phyloP scores from a whole-genome alignment of 352 stramenopile genomes.

The Globisporangium sylvaticum region DNA sequence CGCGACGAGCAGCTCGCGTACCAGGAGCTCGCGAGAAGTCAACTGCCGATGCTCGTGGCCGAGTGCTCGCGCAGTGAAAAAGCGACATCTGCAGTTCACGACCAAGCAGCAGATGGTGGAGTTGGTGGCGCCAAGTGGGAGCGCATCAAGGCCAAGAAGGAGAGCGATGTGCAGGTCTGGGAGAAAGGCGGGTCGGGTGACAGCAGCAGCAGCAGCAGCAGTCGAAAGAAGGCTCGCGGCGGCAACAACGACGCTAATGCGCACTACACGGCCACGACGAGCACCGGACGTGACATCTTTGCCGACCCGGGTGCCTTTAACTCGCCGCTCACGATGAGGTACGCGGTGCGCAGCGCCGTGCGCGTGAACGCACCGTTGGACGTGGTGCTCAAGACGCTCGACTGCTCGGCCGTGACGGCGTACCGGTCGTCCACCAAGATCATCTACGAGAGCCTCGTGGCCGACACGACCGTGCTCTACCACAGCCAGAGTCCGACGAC shows the following conservation, averaged over 20 bases:
- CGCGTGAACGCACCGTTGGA: slow-evolving; percentile 50
- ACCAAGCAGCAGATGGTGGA: neutral
- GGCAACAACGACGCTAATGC: neutral
- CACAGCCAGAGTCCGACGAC: slow-evolving; percentile 31
- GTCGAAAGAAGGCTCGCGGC: neutral
- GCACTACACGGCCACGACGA: neutral
- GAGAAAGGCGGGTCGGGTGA: slow-evolving; percentile 35
- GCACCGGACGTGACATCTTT: neutral
- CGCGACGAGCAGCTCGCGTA: slow-evolving; percentile 34
- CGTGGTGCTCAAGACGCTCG: slow-evolving; percentile 55
- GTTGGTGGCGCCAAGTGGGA: slow-evolving; percentile 17
- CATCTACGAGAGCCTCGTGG: slow-evolving; percentile 67
- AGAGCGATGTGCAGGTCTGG: slow-evolving; percentile 32
- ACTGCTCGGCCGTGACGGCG: slow-evolving; percentile 45
- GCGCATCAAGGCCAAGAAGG: slow-evolving; percentile 35
- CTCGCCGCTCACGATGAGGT: slow-evolving; percentile 12
- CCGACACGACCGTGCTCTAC: slow-evolving; percentile 73
- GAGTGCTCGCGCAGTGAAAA: slow-evolving; percentile 24
- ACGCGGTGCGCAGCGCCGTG: slow-evolving; percentile 56
- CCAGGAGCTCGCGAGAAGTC: slow-evolving; percentile 21
- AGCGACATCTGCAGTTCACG: neutral
- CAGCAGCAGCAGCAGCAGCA: slow-evolving; percentile 15
- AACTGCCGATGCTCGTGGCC: slow-evolving; percentile 27
- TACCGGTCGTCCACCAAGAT: slow-evolving; percentile 73
- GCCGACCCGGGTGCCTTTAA: neutral